Percentiles rank a stretch among this genome's conserved stretches.
Evolutionary conservation across 2,329 filamentous ascomycete species (phyloP).

Genomic region (Neobulgaria alba): DNA sequence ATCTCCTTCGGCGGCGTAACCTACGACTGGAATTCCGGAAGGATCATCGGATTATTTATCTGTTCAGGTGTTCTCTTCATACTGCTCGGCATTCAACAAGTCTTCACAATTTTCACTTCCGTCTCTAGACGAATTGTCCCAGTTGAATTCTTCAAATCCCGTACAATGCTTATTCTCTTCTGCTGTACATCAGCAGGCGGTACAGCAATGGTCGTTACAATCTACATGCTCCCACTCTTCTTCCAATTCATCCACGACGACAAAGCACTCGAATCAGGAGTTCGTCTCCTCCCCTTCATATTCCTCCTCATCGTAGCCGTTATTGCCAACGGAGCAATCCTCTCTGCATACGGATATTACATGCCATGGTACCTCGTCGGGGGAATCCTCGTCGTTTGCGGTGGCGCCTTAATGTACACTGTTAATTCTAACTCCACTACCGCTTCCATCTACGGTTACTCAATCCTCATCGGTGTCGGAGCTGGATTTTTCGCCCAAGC

Average conservation of each 20-base stretch:
- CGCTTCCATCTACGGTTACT: conserved; percentile 29
- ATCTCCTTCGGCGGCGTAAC: conserved; percentile 28
- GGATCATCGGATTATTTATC: conserved; percentile 31
- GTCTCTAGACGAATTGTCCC: conserved; percentile 22
- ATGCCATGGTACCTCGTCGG: conserved; percentile 33
- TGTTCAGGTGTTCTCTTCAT: conserved; percentile 34
- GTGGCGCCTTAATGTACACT: conserved; percentile 27
- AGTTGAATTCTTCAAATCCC: conserved; percentile 29
- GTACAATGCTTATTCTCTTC: conserved; percentile 30
- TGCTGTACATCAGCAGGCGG: conserved; percentile 27
- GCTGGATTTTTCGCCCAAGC: conserved; percentile 31
- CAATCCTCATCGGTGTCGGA: conserved; percentile 34
- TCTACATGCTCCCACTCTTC: conserved; percentile 38
- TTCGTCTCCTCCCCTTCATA: conserved; percentile 32
- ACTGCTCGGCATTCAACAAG: conserved; percentile 20
- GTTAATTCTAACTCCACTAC: conserved; percentile 23
- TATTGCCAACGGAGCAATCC: conserved; percentile 28
- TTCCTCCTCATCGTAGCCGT: conserved; percentile 29
- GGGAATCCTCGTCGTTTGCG: conserved; percentile 30
- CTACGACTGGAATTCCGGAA: conserved; percentile 25
- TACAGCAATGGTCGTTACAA: conserved; percentile 19
- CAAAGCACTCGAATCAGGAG: conserved; percentile 36
- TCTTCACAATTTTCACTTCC: conserved; percentile 23
- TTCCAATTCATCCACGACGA: conserved; percentile 42
- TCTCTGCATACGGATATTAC: conserved; percentile 31